Evolutionary conservation across 495 filamentous ascomycete species (phyloP).

Genomic region (Talaromyces adpressus): DNA sequence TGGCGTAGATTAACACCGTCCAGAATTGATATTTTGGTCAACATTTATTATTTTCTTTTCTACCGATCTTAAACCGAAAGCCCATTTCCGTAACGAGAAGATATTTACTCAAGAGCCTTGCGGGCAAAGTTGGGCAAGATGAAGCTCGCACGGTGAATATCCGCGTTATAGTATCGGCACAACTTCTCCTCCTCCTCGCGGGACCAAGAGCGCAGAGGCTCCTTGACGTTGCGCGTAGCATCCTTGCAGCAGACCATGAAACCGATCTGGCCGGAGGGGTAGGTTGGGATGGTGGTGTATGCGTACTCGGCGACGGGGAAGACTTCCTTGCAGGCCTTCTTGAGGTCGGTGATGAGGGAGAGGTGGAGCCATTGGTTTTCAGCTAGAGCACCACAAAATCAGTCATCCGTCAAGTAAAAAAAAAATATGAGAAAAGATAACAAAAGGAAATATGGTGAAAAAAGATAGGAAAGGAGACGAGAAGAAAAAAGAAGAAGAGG

Average conservation of each 20-base stretch:
- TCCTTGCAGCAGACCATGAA: slow-evolving; percentile 99
- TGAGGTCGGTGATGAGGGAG: slow-evolving; percentile 78
- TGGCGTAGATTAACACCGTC: not conserved
- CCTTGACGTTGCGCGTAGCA: slow-evolving; percentile 67
- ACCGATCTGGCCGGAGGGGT: slow-evolving; percentile 97
- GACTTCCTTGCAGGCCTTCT: slow-evolving; percentile 93
- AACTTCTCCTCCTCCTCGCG: slow-evolving; percentile 85
- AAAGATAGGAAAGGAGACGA: not conserved
- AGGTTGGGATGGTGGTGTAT: slow-evolving; percentile 99
- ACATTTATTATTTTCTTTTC: not conserved
- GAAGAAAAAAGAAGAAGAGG: slow-evolving; percentile 12
- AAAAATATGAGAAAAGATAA: slow-evolving; percentile 10
- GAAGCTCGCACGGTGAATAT: slow-evolving; percentile 92
- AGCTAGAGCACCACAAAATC: slow-evolving; percentile 40
- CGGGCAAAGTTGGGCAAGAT: slow-evolving; percentile 88
- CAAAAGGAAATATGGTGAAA: slow-evolving; percentile 9
- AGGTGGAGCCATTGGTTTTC: slow-evolving; percentile 99
- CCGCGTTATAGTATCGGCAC: slow-evolving; percentile 92
- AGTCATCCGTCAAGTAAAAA: slow-evolving; percentile 1
- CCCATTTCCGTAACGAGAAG: not conserved
- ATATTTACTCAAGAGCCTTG: slow-evolving; percentile 49
- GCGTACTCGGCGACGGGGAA: slow-evolving; percentile 98
- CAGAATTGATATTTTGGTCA: not conserved
- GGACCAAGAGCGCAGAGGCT: slow-evolving; percentile 71
- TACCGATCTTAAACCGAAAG: not conserved